phyloP scores from a whole-genome alignment of 108 stramenopile species.

The Mediolabrus comicus region DNA sequence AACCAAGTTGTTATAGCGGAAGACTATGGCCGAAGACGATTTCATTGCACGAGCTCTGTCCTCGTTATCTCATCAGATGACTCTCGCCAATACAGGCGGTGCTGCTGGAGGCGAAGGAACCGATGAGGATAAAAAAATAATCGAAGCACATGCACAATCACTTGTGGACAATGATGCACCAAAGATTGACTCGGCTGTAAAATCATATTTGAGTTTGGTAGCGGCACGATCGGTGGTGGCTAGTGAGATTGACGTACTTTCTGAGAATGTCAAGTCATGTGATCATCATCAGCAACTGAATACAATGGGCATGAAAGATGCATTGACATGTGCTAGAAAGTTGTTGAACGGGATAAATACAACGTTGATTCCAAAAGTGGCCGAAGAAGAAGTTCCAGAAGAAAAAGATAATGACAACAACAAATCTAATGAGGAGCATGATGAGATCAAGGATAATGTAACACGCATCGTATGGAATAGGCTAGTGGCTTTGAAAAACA shows the following conservation, averaged over 20 bases:
- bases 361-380: conserved; percentile 11
- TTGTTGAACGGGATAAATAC: conserved; percentile 31
- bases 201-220: conserved; percentile 28
- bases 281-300: background rate
- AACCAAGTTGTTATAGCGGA: too few species aligned
- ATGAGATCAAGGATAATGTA: background rate
- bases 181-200: conserved; percentile 37
- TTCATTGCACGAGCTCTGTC: background rate
- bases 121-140: background rate
- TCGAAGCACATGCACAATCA: conserved; percentile 21
- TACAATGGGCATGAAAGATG: background rate
- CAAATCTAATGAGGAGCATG: background rate
- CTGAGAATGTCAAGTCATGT: background rate
- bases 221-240: conserved; percentile 28
- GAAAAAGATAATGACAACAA: background rate
- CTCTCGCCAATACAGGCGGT: background rate
- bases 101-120: background rate
- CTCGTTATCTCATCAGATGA: background rate
- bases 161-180: conserved; percentile 33
- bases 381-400: background rate
- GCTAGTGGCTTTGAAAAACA: background rate
- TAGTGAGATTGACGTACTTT: conserved; percentile 22
- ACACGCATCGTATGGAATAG: conserved; percentile 39
- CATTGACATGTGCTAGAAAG: conserved; percentile 19
- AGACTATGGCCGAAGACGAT: background rate